Evolutionary conservation across 176 grass and related monocot species (phyloP), one percentile per base, ranked within the genome.

Genomic region (Oryza coarctata): DNA sequence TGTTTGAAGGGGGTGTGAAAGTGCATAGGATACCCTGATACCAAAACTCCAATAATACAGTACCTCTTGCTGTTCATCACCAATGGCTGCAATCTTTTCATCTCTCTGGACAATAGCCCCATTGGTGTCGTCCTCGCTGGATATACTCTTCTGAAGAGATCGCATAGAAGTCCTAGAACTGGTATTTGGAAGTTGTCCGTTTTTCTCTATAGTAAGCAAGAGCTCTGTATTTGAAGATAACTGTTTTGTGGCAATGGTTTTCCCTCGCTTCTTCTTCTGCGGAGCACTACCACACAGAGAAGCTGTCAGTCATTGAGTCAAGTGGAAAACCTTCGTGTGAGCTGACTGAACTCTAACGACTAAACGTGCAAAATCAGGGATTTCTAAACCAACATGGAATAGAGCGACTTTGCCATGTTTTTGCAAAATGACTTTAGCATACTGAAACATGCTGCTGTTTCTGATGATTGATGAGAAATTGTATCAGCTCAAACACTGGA

Each of bases 201-300:
- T 57, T 36, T 33, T 43, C 32, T 73, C n/a, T 15, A 11, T 34
- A 55, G 75, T 30, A 25, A 38, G 66, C 29, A 71, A 61, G 70
- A 76, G 7, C 4, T 80, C 55, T 52, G 31, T 38, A 65, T 87
- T 87, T 78, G 52, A 34, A 52, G 55, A 25, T 11, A 30, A 14
- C 17, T 45, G 65, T 13, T 82, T 75, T 18, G 64, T 36, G 34
- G 86, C 49, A 40, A 39, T 40, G 35, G 68, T 83, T 83, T 77
- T 78, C 75, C 38, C 30, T 76, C 74, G 78, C 25, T 62, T 71
- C 43, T 65, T 87, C 80, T 65, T 83, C 68, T 77, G 64, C 31
- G 72, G 80, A 43, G 86, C 62, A 83, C 86, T 88, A 73, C 80
- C 69, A 52, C 10, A 26, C 39, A 40, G 14, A 17, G 70, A 39